Percentiles rank a stretch among this genome's conserved stretches.
Evolutionary conservation across 2,329 filamentous ascomycete genomes (phyloP).

Genomic region (Albophoma yamanashiensis): DNA sequence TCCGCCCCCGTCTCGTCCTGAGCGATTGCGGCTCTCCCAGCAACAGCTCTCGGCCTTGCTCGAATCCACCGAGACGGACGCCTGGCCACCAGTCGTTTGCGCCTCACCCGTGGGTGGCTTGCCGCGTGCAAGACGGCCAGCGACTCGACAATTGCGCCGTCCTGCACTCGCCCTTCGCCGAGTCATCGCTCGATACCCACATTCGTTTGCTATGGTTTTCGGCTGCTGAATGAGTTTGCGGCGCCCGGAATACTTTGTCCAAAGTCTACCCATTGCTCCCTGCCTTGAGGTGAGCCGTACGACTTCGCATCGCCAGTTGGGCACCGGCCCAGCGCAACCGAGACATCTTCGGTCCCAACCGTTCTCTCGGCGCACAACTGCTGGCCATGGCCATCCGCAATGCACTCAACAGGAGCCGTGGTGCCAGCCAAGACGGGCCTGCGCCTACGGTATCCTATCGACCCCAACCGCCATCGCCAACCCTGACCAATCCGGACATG

Average conservation of each 20-base stretch:
- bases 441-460: slow-evolving; percentile 26
- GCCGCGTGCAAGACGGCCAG: not conserved
- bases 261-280: not conserved
- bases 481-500: slow-evolving; percentile 89
- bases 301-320: not conserved
- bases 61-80: not conserved
- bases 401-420: slow-evolving; percentile 12
- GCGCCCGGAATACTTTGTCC: not conserved
- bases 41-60: not conserved
- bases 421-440: slow-evolving; percentile 17
- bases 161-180: not conserved
- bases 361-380: not conserved
- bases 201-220: not conserved
- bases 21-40: not conserved
- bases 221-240: not conserved
- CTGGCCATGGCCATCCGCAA: slow-evolving; percentile 20
- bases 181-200: not conserved
- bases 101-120: not conserved
- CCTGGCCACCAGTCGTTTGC: not conserved
- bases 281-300: not conserved
- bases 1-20: not conserved
- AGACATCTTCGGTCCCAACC: not conserved
- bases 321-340: not conserved
- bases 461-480: slow-evolving; percentile 61
- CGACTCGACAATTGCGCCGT: not conserved